phyloP scores from a whole-genome alignment of 1,284 basidiomycete species.

The Rhodotorula sp. region DNA sequence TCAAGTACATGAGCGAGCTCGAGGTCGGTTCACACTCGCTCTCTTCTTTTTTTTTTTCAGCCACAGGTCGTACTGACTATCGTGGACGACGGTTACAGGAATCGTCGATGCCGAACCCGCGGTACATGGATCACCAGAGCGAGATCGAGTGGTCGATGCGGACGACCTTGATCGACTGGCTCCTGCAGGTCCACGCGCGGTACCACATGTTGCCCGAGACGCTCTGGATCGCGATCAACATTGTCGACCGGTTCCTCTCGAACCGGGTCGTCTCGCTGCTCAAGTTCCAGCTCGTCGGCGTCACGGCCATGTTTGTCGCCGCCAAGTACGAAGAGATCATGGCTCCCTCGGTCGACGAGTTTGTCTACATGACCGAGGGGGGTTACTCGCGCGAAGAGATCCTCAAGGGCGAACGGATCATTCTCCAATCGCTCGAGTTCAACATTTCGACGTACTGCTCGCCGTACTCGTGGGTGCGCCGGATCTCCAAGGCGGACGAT shows the following conservation, averaged over 20 bases:
- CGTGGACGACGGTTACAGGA: constrained; percentile 56
- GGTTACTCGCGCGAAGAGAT: constrained; percentile 94
- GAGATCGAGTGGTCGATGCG: constrained; percentile 86
- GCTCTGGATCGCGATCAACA: constrained; percentile 67
- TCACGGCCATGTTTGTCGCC: constrained; percentile 65
- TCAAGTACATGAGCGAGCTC: constrained; percentile 88
- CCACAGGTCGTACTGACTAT: background rate
- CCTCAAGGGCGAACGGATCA: constrained; percentile 94
- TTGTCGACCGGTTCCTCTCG: constrained; percentile 64
- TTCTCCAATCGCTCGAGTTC: constrained; percentile 91
- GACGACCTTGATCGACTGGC: constrained; percentile 59
- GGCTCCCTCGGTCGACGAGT: constrained; percentile 87
- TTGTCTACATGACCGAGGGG: constrained; percentile 95
- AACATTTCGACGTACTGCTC: constrained; percentile 96
- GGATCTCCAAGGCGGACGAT: constrained; percentile 98
- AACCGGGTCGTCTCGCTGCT: constrained; percentile 61
- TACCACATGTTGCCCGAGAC: constrained; percentile 68
- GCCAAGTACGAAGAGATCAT: constrained; percentile 66
- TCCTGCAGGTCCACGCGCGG: constrained; percentile 63
- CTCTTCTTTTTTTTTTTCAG: background rate
- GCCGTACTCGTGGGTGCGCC: constrained; percentile 98
- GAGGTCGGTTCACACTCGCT: constrained; percentile 60
- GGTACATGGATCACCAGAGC: constrained; percentile 92
- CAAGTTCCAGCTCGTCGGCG: constrained; percentile 65
- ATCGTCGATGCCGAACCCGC: constrained; percentile 83